Evolutionary conservation across 192 early-diverging fungal genomes (phyloP).

Genomic region (Geranomyces michiganensis): DNA sequence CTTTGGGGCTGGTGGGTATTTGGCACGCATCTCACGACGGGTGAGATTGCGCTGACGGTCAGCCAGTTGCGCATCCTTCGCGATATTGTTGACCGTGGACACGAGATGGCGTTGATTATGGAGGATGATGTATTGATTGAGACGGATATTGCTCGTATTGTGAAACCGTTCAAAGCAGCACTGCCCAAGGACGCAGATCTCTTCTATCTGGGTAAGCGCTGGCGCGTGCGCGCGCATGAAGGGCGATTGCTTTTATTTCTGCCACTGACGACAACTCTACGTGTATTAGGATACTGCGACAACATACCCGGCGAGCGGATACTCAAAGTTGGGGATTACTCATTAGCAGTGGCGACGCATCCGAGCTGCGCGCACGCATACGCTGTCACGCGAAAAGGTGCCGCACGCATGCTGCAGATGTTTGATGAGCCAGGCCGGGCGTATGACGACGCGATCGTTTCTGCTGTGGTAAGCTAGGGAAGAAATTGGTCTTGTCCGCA

Average conservation of each 20-base stretch:
- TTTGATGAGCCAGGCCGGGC: background rate
- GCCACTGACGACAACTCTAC: too few relatives aligned
- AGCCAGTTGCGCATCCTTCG: conserved; percentile 17
- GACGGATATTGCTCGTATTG: background rate
- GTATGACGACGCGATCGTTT: conserved; percentile 14
- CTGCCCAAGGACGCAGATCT: conserved; percentile 18
- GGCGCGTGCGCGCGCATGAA: background rate
- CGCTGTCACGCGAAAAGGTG: conserved; percentile 10
- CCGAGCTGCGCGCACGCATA: conserved; percentile 21
- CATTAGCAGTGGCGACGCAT: conserved; percentile 8
- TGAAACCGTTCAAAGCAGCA: background rate
- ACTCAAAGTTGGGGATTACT: background rate
- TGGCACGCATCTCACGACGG: conserved; percentile 7
- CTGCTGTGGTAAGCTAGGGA: conserved; percentile 4
- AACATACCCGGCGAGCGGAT: conserved; percentile 13
- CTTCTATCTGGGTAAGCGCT: conserved; percentile 13
- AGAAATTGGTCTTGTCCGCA: too few relatives aligned
- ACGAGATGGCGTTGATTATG: conserved; percentile 1
- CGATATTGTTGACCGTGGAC: conserved; percentile 7
- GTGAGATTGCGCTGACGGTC: conserved; percentile 8
- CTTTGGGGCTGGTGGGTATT: conserved; percentile 15
- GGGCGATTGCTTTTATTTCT: background rate
- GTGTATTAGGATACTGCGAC: conserved; percentile 11
- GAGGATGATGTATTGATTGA: conserved; percentile 23
- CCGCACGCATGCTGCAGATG: background rate